Conservation (phyloP, 2,329 filamentous ascomycete species). For the Exophiala aquamarina region DNA sequence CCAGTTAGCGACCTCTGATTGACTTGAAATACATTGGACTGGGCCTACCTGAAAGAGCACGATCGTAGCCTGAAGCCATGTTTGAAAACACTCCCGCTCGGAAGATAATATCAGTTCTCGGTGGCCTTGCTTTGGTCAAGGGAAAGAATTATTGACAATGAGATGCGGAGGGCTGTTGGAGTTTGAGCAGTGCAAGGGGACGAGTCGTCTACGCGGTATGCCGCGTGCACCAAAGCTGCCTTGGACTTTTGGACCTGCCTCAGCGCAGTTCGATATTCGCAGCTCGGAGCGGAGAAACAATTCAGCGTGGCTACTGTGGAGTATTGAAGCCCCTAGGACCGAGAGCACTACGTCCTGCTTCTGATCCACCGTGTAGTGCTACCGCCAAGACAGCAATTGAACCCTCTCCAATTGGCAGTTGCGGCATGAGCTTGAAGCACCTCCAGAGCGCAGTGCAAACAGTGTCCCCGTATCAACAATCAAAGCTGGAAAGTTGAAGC, state of each 20-base stretch:
- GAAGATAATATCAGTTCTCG: too few species aligned
- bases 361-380: slow-evolving; percentile 7
- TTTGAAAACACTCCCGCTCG: not conserved
- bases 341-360: too few species aligned
- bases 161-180: not conserved
- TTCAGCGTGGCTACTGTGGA: not conserved
- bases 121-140: too few species aligned
- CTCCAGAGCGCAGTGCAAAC: slow-evolving; percentile 1
- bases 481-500: too few species aligned
- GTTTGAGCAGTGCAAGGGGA: not conserved
- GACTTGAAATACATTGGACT: not conserved
- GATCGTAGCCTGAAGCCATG: slow-evolving; percentile 96
- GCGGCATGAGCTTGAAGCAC: slow-evolving; percentile 5
- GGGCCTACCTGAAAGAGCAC: slow-evolving; percentile 90
- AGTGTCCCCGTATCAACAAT: too few species aligned
- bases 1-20: slow-evolving; percentile 15
- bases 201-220: not conserved
- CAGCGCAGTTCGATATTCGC: too few species aligned
- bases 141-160: not conserved
- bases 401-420: slow-evolving; percentile 11
- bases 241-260: too few species aligned
- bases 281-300: not conserved
- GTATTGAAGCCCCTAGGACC: too few species aligned
- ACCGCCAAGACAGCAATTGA: slow-evolving; percentile 1
- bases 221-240: slow-evolving; percentile 16